Percentiles rank a stretch among this genome's conserved stretches.
Conservation (phyloP, 805 yeast species). For the Candida bentonensis region DNA sequence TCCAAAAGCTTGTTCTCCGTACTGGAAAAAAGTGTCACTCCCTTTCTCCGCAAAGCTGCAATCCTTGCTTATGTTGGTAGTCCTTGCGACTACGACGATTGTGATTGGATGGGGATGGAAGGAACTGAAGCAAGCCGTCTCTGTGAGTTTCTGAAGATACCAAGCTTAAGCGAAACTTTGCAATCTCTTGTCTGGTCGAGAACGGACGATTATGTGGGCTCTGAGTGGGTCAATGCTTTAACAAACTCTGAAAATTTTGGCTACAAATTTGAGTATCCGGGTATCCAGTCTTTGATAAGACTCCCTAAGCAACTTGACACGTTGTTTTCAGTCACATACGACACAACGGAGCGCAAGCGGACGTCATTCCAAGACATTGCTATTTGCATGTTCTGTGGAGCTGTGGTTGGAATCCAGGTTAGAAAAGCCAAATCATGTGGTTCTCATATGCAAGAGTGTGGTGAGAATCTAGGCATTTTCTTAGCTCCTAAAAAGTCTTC, state of each 20-base stretch:
- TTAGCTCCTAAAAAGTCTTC: slow-evolving; percentile 57
- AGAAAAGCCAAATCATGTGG: slow-evolving; percentile 55
- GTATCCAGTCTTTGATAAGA: slow-evolving; percentile 41
- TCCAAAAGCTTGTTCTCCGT: slow-evolving; percentile 31
- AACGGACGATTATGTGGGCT: background rate
- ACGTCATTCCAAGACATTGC: slow-evolving; percentile 38
- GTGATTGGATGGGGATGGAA: slow-evolving; percentile 14
- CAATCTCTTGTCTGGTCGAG: background rate
- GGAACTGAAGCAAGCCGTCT: slow-evolving; percentile 41
- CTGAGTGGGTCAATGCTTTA: background rate
- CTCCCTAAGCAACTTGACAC: slow-evolving; percentile 56
- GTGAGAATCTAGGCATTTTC: slow-evolving; percentile 56
- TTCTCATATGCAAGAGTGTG: slow-evolving; percentile 45
- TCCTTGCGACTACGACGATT: slow-evolving; percentile 29
- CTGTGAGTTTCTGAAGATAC: slow-evolving; percentile 31
- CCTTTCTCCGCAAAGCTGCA: slow-evolving; percentile 50
- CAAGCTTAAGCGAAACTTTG: slow-evolving; percentile 21
- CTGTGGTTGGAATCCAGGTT: slow-evolving; percentile 51
- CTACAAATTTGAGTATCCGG: slow-evolving; percentile 45
- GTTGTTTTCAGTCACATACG: slow-evolving; percentile 37
- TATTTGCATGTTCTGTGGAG: slow-evolving; percentile 72
- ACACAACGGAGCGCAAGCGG: slow-evolving; percentile 28
- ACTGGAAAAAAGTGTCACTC: slow-evolving; percentile 42
- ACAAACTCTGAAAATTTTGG: background rate
- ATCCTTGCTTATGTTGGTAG: slow-evolving; percentile 41